phyloP scores from a whole-genome alignment of 1,284 basidiomycete species.

The Sanghuangporus sanghuang region DNA sequence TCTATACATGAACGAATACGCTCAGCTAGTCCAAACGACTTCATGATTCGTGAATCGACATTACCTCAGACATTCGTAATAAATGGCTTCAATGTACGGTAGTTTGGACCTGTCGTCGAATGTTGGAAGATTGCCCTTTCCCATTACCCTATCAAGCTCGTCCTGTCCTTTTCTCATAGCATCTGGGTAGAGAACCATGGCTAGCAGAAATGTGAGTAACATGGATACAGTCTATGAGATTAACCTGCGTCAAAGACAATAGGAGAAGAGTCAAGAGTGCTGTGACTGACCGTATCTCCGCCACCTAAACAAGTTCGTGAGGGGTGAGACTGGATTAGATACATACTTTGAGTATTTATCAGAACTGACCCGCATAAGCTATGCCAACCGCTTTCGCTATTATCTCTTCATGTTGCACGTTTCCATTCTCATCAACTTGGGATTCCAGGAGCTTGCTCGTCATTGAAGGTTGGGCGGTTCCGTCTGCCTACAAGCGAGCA shows the following conservation, averaged over 20 bases:
- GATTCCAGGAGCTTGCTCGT: slow-evolving; percentile 9
- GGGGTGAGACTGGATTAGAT: not conserved
- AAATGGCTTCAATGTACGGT: slow-evolving; percentile 20
- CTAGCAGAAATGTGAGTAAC: slow-evolving; percentile 14
- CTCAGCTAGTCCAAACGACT: not conserved
- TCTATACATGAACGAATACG: not conserved
- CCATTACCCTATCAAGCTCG: slow-evolving; percentile 21
- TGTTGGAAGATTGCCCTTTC: slow-evolving; percentile 18
- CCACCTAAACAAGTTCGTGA: not conserved
- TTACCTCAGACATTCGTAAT: slow-evolving; percentile 16
- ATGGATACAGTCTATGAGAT: slow-evolving; percentile 4
- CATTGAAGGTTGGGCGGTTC: slow-evolving; percentile 11
- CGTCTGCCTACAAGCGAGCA: not conserved
- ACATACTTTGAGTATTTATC: not conserved
- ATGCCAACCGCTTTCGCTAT: not conserved
- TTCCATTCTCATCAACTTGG: not conserved
- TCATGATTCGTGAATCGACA: not conserved
- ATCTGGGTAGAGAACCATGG: slow-evolving; percentile 18
- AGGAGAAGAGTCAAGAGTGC: not conserved
- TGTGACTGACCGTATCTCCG: not conserved
- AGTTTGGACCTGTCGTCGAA: slow-evolving; percentile 20
- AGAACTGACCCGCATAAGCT: slow-evolving; percentile 8
- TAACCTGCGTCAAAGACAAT: not conserved
- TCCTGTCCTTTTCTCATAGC: slow-evolving; percentile 11
- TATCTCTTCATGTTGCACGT: not conserved